These are phyloP conservation scores for Trichoderma aggressivum DNA, from an alignment of 2,329 filamentous ascomycete genomes.

Conservation along the genomic window DNA sequence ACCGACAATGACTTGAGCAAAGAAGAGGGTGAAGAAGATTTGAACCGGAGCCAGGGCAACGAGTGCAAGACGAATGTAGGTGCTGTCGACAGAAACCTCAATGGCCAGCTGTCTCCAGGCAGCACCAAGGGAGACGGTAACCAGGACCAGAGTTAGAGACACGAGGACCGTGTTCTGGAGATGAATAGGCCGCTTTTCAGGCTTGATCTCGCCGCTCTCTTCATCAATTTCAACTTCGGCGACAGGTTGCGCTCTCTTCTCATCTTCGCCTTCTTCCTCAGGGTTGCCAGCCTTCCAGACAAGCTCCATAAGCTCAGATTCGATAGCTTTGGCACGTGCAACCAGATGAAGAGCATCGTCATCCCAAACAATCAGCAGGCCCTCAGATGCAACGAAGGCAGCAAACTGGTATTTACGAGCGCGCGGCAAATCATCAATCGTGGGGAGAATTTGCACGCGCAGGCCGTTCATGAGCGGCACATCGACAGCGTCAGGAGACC, in stretches of 20 bases:
- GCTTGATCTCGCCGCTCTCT: slow-evolving; percentile 65
- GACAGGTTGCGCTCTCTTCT: slow-evolving; percentile 47
- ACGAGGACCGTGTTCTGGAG: slow-evolving; percentile 69
- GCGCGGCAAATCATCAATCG: slow-evolving; percentile 64
- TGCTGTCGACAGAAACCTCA: slow-evolving; percentile 62
- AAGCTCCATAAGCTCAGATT: slow-evolving; percentile 72
- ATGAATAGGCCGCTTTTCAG: slow-evolving; percentile 64
- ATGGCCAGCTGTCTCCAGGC: slow-evolving; percentile 68
- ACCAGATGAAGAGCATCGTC: slow-evolving; percentile 72
- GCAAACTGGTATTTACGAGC: slow-evolving; percentile 78
- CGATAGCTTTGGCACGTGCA: slow-evolving; percentile 66
- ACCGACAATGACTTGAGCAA: slow-evolving; percentile 73
- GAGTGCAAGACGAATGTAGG: slow-evolving; percentile 61
- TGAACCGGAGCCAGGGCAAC: slow-evolving; percentile 66
- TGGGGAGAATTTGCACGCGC: slow-evolving; percentile 72
- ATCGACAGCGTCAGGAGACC: slow-evolving; percentile 68
- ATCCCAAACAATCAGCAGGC: slow-evolving; percentile 76
- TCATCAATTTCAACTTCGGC: slow-evolving; percentile 61
- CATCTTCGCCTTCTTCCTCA: slow-evolving; percentile 51
- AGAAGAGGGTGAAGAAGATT: slow-evolving; percentile 79
- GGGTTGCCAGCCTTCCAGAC: slow-evolving; percentile 64
- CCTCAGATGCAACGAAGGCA: slow-evolving; percentile 70
- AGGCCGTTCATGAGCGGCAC: slow-evolving; percentile 74
- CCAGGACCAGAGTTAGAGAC: slow-evolving; percentile 60
- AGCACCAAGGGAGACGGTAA: slow-evolving; percentile 64